Evolutionary conservation across 2,329 filamentous ascomycete genomes (phyloP).

Genomic region (Penicillium verrucosum): DNA sequence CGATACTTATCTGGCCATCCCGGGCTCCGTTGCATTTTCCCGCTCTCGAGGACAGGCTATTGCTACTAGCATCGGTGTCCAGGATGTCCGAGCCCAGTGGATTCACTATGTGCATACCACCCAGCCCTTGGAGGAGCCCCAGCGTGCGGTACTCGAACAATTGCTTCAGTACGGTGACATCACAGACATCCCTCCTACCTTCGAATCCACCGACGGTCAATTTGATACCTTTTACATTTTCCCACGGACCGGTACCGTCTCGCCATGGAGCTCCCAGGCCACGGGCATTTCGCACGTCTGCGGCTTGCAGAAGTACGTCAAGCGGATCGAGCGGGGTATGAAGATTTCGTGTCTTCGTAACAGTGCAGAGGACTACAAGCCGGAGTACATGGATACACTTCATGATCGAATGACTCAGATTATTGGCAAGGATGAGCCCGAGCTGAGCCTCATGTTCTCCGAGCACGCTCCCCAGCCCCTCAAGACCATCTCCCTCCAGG

Average conservation of each 20-base stretch:
- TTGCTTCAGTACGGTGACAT: constrained; percentile 61
- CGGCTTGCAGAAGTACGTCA: constrained; percentile 67
- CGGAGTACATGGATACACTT: constrained; percentile 62
- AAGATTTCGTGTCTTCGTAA: constrained; percentile 62
- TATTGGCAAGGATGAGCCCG: constrained; percentile 64
- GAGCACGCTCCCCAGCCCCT: constrained; percentile 64
- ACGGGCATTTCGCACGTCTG: constrained; percentile 93
- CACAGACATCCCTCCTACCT: constrained; percentile 43
- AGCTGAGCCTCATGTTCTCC: constrained; percentile 73
- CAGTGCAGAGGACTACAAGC: constrained; percentile 57
- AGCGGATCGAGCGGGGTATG: constrained; percentile 83
- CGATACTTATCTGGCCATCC: constrained; percentile 37
- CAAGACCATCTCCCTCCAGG: constrained; percentile 71
- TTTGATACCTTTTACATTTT: constrained; percentile 66
- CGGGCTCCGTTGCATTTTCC: constrained; percentile 45
- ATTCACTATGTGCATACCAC: constrained; percentile 65
- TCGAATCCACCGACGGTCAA: constrained; percentile 49
- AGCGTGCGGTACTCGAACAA: constrained; percentile 55
- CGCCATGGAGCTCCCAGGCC: constrained; percentile 95
- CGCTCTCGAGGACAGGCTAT: constrained; percentile 45
- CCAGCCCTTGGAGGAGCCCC: constrained; percentile 45
- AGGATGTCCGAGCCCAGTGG: constrained; percentile 47
- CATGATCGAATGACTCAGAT: constrained; percentile 96
- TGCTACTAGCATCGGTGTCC: constrained; percentile 42
- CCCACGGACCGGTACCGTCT: constrained; percentile 77